Base-by-base conservation (phyloP, 495 filamentous ascomycete genomes). In the Chaetomium cochliodes region DNA sequence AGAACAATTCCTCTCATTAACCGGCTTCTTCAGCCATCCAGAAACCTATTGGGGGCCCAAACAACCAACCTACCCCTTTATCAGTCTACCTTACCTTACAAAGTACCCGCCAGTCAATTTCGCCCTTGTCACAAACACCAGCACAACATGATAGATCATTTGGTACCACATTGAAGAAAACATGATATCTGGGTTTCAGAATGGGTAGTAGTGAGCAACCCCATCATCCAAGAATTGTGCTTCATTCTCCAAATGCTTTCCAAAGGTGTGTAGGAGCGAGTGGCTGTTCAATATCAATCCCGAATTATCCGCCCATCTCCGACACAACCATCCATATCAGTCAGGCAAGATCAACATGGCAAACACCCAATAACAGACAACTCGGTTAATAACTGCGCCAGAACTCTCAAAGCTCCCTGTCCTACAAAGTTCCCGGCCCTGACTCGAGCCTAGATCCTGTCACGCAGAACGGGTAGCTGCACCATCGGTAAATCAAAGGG, bases 401-500 rank as follows among this genome's bases (percentile, higher is more conserved):
- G 41, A 18, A 44, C 41, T 5, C 11, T 18, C 15, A 44, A 44
- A 44, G 13, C 41, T 18, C 1, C 41, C 18, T 44, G 44, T 58
- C 20, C 53, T 25, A 51, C 53, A 39, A n/a, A n/a, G n/a, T n/a
- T n/a, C n/a, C n/a, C 44, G 8, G 18, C 13, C 41, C 41, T 37
- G 5, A 44, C 41, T 18, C 41, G 41, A 44, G 1, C 9, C 5
- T 18, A 5, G 20, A 15, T 26, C 25, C 26, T 46, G 23, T 41
- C 44, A 41, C 42, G n/a, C 52, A 49, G 0, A 0, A 58, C 22
- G 62, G 54, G 33, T 51, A 54, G 5, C 44, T 23, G 30, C 54
- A 41, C 15, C 53, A 64, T 64, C 53, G 62, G 44, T 28, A 58
- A 46, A 64, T 52, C 55, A 16, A 51, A 51, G 44, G 37, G 15